Evolutionary conservation across 805 yeast genomes (phyloP).

Genomic region (Barnettozyma populi): DNA sequence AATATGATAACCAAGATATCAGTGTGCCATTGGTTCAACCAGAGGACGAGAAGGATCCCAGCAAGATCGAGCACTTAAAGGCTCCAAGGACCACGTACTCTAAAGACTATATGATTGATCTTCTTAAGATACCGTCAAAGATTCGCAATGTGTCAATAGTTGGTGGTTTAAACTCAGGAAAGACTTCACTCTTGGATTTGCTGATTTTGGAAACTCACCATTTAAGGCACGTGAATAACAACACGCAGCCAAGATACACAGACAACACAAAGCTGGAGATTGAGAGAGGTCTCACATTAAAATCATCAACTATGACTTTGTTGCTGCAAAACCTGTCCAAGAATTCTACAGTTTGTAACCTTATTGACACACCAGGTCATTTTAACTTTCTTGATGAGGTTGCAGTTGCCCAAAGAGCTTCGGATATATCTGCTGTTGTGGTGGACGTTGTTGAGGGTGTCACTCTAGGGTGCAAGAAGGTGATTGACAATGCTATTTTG

Average conservation of each 20-base stretch:
- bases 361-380: slow-evolving; percentile 93
- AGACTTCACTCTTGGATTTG: slow-evolving; percentile 70
- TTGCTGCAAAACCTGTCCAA: slow-evolving; percentile 47
- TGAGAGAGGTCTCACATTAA: slow-evolving; percentile 65
- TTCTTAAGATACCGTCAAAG: slow-evolving; percentile 52
- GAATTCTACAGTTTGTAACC: slow-evolving; percentile 53
- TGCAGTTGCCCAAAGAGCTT: slow-evolving; percentile 47
- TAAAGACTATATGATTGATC: slow-evolving; percentile 52
- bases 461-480: slow-evolving; percentile 46
- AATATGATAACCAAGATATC: slow-evolving; percentile 45
- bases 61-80: slow-evolving; percentile 42
- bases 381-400: slow-evolving; percentile 76
- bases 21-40: slow-evolving; percentile 66
- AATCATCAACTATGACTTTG: slow-evolving; percentile 55
- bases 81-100: slow-evolving; percentile 60
- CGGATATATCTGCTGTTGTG: slow-evolving; percentile 64
- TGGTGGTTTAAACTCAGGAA: slow-evolving; percentile 85
- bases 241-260: slow-evolving; percentile 65
- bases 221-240: slow-evolving; percentile 42
- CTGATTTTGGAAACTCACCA: slow-evolving; percentile 63
- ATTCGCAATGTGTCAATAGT: slow-evolving; percentile 69
- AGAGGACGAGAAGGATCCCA: slow-evolving; percentile 31
- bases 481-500: slow-evolving; percentile 47
- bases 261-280: slow-evolving; percentile 69
- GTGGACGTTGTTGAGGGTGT: slow-evolving; percentile 87